phyloP scores from a whole-genome alignment of 1,284 basidiomycete genomes.

The Irpex rosettiformis region DNA sequence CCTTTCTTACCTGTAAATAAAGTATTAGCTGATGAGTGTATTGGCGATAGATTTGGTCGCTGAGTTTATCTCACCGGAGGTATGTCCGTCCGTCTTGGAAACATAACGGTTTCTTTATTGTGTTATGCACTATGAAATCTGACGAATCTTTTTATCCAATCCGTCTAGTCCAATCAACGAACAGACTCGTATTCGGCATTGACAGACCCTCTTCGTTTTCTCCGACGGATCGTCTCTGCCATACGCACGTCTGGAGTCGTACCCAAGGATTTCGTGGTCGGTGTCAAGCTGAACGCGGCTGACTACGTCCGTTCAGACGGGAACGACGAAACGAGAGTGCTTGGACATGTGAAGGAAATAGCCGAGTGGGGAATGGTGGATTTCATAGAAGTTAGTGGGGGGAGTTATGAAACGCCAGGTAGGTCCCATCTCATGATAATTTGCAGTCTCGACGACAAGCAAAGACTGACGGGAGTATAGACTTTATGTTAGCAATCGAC shows the following conservation, averaged over 20 bases:
- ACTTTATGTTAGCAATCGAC: constrained; percentile 20
- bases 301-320: constrained; percentile 64
- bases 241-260: constrained; percentile 52
- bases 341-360: constrained; percentile 64
- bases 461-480: constrained; percentile 25
- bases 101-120: no score
- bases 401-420: constrained; percentile 83
- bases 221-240: constrained; percentile 59
- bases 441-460: neutral
- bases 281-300: constrained; percentile 85
- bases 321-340: constrained; percentile 40
- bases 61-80: constrained; percentile 81
- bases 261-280: constrained; percentile 65
- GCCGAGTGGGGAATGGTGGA: constrained; percentile 66
- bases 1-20: neutral
- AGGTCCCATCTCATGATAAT: constrained; percentile 18
- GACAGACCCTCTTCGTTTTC: constrained; percentile 52
- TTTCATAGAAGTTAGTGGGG: constrained; percentile 86
- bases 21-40: constrained; percentile 4
- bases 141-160: neutral
- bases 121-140: no score
- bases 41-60: constrained; percentile 69
- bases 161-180: constrained; percentile 63
- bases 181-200: constrained; percentile 56
- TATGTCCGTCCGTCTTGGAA: constrained; percentile 28